phyloP scores from a whole-genome alignment of 2,329 filamentous ascomycete species.

The Phyllosticta citriasiana region DNA sequence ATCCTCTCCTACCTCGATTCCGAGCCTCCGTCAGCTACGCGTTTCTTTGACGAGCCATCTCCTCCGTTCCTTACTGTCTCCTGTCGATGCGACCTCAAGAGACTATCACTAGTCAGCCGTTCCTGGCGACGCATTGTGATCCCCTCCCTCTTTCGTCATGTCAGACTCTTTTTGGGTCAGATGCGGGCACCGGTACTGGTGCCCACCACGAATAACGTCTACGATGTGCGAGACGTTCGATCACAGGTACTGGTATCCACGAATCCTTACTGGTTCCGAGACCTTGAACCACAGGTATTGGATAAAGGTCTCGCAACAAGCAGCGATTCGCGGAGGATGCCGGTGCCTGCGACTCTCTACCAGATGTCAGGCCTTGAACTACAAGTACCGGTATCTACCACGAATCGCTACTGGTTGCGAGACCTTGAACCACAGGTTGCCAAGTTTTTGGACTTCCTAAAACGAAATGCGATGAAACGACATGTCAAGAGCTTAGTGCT shows the following conservation, averaged over 20 bases:
- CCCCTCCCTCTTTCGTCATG: conserved; percentile 24
- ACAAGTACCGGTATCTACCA: background rate
- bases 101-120: conserved; percentile 23
- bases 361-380: too few relatives aligned
- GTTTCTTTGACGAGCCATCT: conserved; percentile 25
- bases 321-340: too few relatives aligned
- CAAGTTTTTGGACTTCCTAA: conserved; percentile 1
- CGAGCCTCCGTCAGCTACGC: conserved; percentile 22
- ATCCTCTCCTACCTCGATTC: conserved; percentile 23
- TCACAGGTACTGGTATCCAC: too few relatives aligned
- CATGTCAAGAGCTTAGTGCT: conserved; percentile 41
- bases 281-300: too few relatives aligned
- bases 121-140: conserved; percentile 23
- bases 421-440: conserved; percentile 1
- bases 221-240: too few relatives aligned
- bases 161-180: conserved; percentile 13
- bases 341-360: too few relatives aligned
- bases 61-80: conserved; percentile 17
- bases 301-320: too few relatives aligned
- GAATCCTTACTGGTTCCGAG: too few relatives aligned
- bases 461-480: conserved; percentile 16
- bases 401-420: background rate
- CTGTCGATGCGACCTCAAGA: conserved; percentile 19
- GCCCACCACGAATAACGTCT: too few relatives aligned
- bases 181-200: too few relatives aligned